phyloP scores from a whole-genome alignment of 1,139 yeast species.

The Suhomyces ambrosiae region DNA sequence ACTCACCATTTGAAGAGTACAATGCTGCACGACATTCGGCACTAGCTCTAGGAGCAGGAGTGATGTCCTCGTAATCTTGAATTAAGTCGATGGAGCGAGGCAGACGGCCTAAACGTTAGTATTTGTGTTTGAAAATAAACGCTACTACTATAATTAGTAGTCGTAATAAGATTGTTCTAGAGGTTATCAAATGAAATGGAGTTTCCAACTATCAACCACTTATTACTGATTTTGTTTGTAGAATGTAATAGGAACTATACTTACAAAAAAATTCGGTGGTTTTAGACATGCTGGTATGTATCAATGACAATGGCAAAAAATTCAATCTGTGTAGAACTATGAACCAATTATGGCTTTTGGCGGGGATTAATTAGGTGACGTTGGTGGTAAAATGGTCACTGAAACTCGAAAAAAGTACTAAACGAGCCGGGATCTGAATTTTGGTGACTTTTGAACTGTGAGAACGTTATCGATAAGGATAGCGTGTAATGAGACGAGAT shows the following conservation, averaged over 20 bases:
- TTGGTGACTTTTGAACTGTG: conserved; percentile 1
- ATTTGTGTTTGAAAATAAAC: not conserved
- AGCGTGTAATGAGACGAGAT: not conserved
- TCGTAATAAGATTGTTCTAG: too few relatives aligned
- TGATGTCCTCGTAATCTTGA: conserved; percentile 22
- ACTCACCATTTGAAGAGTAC: conserved; percentile 56
- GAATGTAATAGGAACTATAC: conserved; percentile 11
- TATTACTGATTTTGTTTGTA: too few relatives aligned
- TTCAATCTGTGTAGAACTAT: not conserved
- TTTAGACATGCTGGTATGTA: conserved; percentile 19
- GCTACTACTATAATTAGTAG: too few relatives aligned
- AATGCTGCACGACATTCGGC: conserved; percentile 49
- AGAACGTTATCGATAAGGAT: not conserved
- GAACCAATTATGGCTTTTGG: not conserved
- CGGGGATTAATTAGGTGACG: not conserved
- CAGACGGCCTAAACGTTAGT: conserved; percentile 22
- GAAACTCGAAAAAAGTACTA: not conserved
- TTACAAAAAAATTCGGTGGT: conserved; percentile 23
- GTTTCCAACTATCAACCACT: too few relatives aligned
- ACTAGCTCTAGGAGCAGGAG: conserved; percentile 23
- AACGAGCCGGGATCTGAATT: not conserved
- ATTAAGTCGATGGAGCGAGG: conserved; percentile 22
- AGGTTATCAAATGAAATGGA: too few relatives aligned
- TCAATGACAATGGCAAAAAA: not conserved
- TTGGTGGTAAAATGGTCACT: not conserved